Percentiles rank a stretch among this genome's conserved stretches.
These are phyloP conservation scores for Rosellinia necatrix DNA, from an alignment of 2,329 filamentous ascomycete species.

Conservation along the genomic window DNA sequence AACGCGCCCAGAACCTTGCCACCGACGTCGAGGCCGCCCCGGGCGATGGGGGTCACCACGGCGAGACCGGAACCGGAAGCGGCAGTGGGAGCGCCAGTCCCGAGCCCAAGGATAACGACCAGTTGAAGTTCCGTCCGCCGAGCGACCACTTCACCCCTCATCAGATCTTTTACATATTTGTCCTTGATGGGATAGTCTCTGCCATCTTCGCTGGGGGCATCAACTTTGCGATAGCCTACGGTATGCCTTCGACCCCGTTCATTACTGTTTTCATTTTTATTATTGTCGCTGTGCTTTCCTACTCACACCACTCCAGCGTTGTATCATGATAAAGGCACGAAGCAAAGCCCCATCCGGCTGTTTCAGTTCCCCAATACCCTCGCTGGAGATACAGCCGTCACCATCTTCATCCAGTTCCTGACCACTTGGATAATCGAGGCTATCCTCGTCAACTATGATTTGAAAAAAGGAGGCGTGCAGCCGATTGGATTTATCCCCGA, in stretches of 20 bases:
- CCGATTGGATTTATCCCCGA: slow-evolving; percentile 51
- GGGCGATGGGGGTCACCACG: not conserved
- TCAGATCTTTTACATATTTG: slow-evolving; percentile 55
- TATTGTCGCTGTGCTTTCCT: not conserved
- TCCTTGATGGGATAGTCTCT: slow-evolving; percentile 52
- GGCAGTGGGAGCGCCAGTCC: slow-evolving; percentile 3
- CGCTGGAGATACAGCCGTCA: slow-evolving; percentile 54
- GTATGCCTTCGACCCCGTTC: slow-evolving; percentile 38
- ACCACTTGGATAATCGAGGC: slow-evolving; percentile 58
- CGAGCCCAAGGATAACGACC: slow-evolving; percentile 10
- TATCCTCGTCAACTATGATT: slow-evolving; percentile 52
- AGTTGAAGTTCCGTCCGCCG: slow-evolving; percentile 36
- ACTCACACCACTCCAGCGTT: slow-evolving; percentile 45
- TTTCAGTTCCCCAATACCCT: slow-evolving; percentile 56
- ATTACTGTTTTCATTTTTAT: not conserved
- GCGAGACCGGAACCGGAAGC: not conserved
- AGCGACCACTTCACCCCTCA: slow-evolving; percentile 47
- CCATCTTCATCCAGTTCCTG: slow-evolving; percentile 55
- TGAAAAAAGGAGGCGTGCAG: slow-evolving; percentile 50
- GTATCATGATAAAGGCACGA: slow-evolving; percentile 48
- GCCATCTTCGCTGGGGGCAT: slow-evolving; percentile 54
- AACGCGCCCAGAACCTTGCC: not conserved
- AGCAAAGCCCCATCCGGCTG: slow-evolving; percentile 48
- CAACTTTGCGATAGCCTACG: slow-evolving; percentile 58
- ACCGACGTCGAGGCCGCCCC: slow-evolving; percentile 28